Percentiles rank a stretch among this genome's conserved stretches.
Conservation (phyloP, 2,329 filamentous ascomycete genomes). For the Bretziella fagacearum region DNA sequence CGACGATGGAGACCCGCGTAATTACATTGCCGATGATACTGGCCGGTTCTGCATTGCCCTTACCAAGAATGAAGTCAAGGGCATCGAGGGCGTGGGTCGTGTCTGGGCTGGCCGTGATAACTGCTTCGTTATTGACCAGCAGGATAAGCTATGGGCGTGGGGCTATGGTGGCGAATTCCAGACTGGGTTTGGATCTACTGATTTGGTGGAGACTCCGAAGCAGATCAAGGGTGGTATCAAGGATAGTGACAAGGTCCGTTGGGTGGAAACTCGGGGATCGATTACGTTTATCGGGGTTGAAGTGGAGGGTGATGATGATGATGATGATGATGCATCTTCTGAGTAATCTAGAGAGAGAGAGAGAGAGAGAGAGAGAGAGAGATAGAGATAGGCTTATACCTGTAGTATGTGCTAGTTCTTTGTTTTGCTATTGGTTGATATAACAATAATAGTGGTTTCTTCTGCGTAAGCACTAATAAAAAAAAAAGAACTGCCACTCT, state of each 20-base stretch:
- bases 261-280: conserved; percentile 10
- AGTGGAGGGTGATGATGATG: no score
- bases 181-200: conserved; percentile 8
- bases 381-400: no score
- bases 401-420: no score
- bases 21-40: conserved; percentile 3
- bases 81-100: neutral
- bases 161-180: conserved; percentile 11
- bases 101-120: conserved; percentile 12
- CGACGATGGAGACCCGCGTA: neutral
- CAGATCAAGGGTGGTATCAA: conserved; percentile 2
- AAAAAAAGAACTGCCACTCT: no score
- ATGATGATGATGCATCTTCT: no score
- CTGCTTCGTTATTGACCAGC: conserved; percentile 8
- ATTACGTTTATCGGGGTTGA: conserved; percentile 12
- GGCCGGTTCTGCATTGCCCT: conserved; percentile 9
- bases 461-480: no score
- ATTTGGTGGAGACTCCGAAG: conserved; percentile 5
- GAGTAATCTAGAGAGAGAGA: neutral
- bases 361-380: neutral
- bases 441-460: no score
- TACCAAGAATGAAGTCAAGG: conserved; percentile 5
- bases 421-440: no score
- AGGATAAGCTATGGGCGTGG: conserved; percentile 12
- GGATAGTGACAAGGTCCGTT: neutral